Evolutionary conservation across 2,329 filamentous ascomycete species (phyloP), one percentile per base, ranked within the genome.

Genomic region (Didymellaceae sp.): DNA sequence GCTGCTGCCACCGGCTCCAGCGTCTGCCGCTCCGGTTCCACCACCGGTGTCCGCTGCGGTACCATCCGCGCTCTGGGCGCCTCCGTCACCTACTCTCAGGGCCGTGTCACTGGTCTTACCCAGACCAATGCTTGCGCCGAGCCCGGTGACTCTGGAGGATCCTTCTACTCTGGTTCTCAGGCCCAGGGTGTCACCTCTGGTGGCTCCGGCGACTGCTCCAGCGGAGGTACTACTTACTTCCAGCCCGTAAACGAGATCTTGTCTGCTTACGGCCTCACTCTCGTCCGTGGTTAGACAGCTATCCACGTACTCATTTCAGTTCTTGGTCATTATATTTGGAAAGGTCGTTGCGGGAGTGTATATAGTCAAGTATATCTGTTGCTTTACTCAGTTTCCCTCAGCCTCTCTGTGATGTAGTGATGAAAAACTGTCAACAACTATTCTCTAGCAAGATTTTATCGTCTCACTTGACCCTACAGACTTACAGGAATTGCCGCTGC

Each of bases 151-250:
- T 76, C 74, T 40, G 74, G 74, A 45, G 74, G 74, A 51, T 71
- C 74, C 25, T 75, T 63, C 49, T 75, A 74, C 71, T 62, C 72
- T 49, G 74, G 74, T 40, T 37, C 71, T 45, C 73, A 76, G 67
- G 74, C 74, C 50, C 74, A 76, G 67, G 74, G 74, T 63, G 73
- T 76, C 56, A 75, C 72, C 57, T 76, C 74, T 1, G 74, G 74
- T 62, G 74, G 74, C 57, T 72, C 65, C 41, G 74, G 74, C 35
- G 50, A 75, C 71, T 76, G 74, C 68, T 39, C 28, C n/a, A 32
- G 26, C 24, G 74, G 74, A 47, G 73, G 74, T 26, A 63, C 45
- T 0, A 76, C 73, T 54, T 76, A 72, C 65, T 76, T 75, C 71
- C 74, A 75, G 66, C 74, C 74, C 49, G 70, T 76, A 35, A 74